These are phyloP conservation scores for Russula ochroleuca DNA, from an alignment of 768 basidiomycete species.

Conservation along the genomic window DNA sequence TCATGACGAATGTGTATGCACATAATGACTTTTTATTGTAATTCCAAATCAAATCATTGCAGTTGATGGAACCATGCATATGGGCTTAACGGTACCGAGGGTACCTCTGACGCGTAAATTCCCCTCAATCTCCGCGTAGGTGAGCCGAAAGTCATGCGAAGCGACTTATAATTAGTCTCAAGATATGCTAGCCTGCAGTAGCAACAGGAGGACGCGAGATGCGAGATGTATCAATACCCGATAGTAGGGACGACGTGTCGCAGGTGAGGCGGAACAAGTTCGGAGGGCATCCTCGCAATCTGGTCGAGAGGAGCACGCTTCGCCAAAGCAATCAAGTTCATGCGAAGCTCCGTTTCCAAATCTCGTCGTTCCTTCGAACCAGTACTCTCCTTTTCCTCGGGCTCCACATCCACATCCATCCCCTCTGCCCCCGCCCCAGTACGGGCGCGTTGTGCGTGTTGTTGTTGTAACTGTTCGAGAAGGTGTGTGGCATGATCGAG, in stretches of 20 bases:
- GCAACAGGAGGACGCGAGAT: not conserved
- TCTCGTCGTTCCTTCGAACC: slow-evolving; percentile 48
- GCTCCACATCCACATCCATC: not conserved
- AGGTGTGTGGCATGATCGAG: slow-evolving; percentile 53
- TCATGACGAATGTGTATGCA: not conserved
- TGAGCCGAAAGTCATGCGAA: too few species aligned
- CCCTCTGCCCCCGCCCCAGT: not conserved
- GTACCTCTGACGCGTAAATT: too few species aligned
- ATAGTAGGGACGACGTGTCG: slow-evolving; percentile 26
- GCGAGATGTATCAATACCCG: slow-evolving; percentile 4
- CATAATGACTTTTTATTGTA: not conserved
- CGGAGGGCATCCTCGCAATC: slow-evolving; percentile 25
- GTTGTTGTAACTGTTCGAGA: slow-evolving; percentile 43
- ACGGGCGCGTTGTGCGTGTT: slow-evolving; percentile 24
- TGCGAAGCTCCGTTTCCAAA: slow-evolving; percentile 51
- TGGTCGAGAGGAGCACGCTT: slow-evolving; percentile 69
- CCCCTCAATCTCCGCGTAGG: too few species aligned
- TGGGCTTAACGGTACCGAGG: not conserved
- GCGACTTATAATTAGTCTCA: not conserved
- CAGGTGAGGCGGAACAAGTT: slow-evolving; percentile 27
- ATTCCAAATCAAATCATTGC: slow-evolving; percentile 3
- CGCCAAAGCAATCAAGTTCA: slow-evolving; percentile 72
- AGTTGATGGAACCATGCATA: not conserved
- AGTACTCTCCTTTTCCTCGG: not conserved
- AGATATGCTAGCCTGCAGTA: not conserved